Evolutionary conservation across 768 basidiomycete genomes (phyloP).

Genomic region (Tricholoma flavovirens): DNA sequence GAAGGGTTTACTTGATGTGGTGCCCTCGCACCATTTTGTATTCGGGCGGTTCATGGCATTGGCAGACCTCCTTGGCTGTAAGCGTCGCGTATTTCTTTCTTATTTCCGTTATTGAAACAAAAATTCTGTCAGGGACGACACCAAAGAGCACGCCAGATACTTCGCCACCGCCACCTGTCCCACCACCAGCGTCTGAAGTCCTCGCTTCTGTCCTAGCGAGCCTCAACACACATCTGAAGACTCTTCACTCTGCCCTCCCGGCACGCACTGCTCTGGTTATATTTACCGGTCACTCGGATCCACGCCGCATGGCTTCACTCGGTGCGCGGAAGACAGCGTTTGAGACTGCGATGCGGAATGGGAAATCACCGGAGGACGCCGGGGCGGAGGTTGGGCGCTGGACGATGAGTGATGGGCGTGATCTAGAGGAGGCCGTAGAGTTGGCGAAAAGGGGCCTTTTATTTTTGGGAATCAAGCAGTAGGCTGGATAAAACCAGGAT

Average conservation of each 20-base stretch:
- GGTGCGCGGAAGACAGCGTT: conserved; percentile 67
- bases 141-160: conserved; percentile 42
- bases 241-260: conserved; percentile 66
- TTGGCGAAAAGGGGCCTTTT: conserved; percentile 76
- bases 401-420: conserved; percentile 71
- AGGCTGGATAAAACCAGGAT: too few relatives aligned
- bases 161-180: conserved; percentile 19
- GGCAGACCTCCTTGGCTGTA: conserved; percentile 80
- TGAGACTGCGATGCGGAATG: conserved; percentile 55
- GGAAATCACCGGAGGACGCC: conserved; percentile 52
- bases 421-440: conserved; percentile 76
- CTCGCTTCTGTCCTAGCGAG: conserved; percentile 34
- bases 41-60: conserved; percentile 83
- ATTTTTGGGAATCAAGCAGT: conserved; percentile 63
- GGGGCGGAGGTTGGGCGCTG: conserved; percentile 51
- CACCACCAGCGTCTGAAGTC: conserved; percentile 29
- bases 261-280: conserved; percentile 77
- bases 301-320: conserved; percentile 70
- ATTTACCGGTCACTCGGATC: conserved; percentile 87
- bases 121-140: conserved; percentile 53
- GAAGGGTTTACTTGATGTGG: conserved; percentile 53
- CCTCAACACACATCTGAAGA: conserved; percentile 56
- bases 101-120: not conserved
- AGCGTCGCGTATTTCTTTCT: conserved; percentile 21
- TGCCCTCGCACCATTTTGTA: conserved; percentile 68